Evolutionary conservation across 2,329 filamentous ascomycete genomes (phyloP), one percentile per base, ranked within the genome.

Genomic region (Claviceps paspali): DNA sequence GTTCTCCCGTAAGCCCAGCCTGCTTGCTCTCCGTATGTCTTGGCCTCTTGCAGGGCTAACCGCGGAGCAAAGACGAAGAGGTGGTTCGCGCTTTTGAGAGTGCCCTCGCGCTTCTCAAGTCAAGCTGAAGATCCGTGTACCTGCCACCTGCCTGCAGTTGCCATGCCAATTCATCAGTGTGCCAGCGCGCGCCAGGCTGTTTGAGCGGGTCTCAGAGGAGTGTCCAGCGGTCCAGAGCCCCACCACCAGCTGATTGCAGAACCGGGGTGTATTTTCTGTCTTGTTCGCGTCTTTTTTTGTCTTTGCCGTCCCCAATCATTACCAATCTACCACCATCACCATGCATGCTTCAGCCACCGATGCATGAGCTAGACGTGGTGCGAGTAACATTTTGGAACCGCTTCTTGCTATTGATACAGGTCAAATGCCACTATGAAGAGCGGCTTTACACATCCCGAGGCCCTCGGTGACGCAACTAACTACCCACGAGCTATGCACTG

Each of bases 71-170:
- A 61, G 59, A 61, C 34, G 57, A 61, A 24, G 68, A 76, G 48
- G 75, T 79, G 38, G 69, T 79, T 8, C 63, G 65, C 35, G 74
- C 74, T 15, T 78, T 79, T 52, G 70, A 77, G 50, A 74, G 65
- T 47, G 74, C 74, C 19, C 52, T 79, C 42, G 68, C 70, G 4
- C 59, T 77, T 30, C 58, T 77, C 14, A 53, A 50, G 43, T 56
- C 57, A 5, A 56, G 50, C 26, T 59, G 48, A 49, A 11, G 11
- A 5, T 15, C n/a, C n/a, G n/a, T n/a, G n/a, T n/a, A n/a, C n/a
- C n/a, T n/a, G n/a, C n/a, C n/a, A n/a, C n/a, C 15, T 26, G 33
- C 8, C 14, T 27, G 15, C 6, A 26, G 32, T 17, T n/a, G n/a
- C n/a, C n/a, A n/a, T n/a, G n/a, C n/a, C n/a, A n/a, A n/a, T n/a